Percentiles rank a stretch among this genome's conserved stretches.
Evolutionary conservation across 2,329 filamentous ascomycete species (phyloP).

Genomic region (Coleophoma cylindrospora): DNA sequence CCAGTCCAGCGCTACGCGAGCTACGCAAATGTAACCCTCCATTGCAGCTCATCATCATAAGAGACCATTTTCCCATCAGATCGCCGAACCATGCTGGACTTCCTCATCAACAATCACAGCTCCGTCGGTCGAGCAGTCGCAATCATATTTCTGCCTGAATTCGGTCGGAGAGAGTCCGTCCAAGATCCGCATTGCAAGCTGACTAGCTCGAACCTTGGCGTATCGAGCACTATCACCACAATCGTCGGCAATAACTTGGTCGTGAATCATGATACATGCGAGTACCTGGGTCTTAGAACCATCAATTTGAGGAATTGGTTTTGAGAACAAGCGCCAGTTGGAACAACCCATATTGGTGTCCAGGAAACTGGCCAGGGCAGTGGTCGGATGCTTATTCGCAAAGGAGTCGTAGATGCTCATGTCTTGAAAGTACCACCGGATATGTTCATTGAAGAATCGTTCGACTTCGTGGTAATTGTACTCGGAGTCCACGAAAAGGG

Average conservation of each 20-base stretch:
- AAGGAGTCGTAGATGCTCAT: constrained; percentile 86
- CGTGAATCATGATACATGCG: constrained; percentile 74
- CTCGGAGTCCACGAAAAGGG: constrained; percentile 82
- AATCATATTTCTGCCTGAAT: constrained; percentile 57
- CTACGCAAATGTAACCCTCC: too few species aligned
- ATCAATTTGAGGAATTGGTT: constrained; percentile 28
- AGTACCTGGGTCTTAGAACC: constrained; percentile 47
- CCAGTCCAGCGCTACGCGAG: too few species aligned
- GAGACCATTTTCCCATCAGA: background rate
- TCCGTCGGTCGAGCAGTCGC: constrained; percentile 47
- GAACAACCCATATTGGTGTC: constrained; percentile 60
- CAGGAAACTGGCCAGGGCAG: constrained; percentile 61
- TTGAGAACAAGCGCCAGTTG: constrained; percentile 33
- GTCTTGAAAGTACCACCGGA: constrained; percentile 76
- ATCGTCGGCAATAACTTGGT: constrained; percentile 57
- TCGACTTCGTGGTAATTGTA: constrained; percentile 74
- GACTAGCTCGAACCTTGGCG: constrained; percentile 65
- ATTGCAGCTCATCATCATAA: too few species aligned
- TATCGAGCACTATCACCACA: constrained; percentile 62
- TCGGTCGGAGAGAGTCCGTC: constrained; percentile 41
- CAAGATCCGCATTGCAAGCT: constrained; percentile 47
- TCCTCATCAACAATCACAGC: constrained; percentile 5
- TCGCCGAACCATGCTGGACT: constrained; percentile 8
- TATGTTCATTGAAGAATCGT: constrained; percentile 69
- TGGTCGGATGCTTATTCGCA: constrained; percentile 81